These are phyloP conservation scores for Fusarium nanum DNA, from an alignment of 2,329 filamentous ascomycete genomes.

Conservation along the genomic window DNA sequence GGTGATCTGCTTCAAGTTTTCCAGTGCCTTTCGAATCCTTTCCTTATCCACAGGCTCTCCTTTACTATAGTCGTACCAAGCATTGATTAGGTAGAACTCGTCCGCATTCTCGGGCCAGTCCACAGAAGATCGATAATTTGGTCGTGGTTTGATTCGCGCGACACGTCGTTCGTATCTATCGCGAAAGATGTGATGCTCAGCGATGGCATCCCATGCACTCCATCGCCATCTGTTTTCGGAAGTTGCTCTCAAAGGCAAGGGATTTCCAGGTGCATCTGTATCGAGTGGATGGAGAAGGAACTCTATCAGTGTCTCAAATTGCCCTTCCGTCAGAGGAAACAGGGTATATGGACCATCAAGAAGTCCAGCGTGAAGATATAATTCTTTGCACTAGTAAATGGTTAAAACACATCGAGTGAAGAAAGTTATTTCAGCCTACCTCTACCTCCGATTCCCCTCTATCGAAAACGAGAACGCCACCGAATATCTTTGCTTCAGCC, in stretches of 20 bases:
- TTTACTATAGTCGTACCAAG: no score
- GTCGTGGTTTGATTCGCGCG: neutral
- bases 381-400: neutral
- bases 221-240: slow-evolving; percentile 19
- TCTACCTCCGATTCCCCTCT: slow-evolving; percentile 13
- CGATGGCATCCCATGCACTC: slow-evolving; percentile 5
- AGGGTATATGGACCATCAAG: neutral
- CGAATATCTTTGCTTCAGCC: slow-evolving; percentile 30
- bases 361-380: neutral
- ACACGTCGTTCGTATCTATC: slow-evolving; percentile 12
- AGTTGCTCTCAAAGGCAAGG: slow-evolving; percentile 2
- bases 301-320: no score
- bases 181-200: slow-evolving; percentile 22
- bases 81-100: no score
- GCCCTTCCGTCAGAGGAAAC: no score
- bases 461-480: slow-evolving; percentile 23
- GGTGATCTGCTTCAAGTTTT: neutral
- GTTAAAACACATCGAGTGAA: neutral
- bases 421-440: slow-evolving; percentile 8
- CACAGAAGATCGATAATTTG: neutral
- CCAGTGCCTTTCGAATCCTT: neutral
- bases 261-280: neutral
- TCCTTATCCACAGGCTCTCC: neutral
- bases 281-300: no score
- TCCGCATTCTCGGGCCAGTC: slow-evolving; percentile 20